Evolutionary conservation across 768 basidiomycete genomes (phyloP), one percentile per base, ranked within the genome.

Genomic region (Lentinus tigrinus): DNA sequence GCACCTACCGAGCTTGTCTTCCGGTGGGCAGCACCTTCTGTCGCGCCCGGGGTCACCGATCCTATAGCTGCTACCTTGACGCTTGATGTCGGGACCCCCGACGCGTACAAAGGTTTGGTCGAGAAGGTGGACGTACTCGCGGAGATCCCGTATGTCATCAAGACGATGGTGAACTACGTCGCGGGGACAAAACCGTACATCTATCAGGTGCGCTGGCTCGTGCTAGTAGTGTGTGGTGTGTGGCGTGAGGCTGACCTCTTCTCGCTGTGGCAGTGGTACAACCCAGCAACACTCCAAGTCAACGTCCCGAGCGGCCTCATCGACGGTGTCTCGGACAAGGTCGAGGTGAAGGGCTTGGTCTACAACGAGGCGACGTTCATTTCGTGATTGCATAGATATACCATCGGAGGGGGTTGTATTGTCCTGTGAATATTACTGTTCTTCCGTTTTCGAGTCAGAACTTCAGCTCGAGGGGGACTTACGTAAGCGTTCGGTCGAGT

Each of bases 81-180:
- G 21, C 75, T 81, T 34, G 82, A 87, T 56, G 73, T 94, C 44
- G 88, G 91, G 24, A 70, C 75, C 49, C 74, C 83, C 26, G 72
- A 75, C 54, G 70, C 74, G n/a, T 84, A 85, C 14, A 85, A 83
- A 38, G 93, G 93, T 0, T 75, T 97, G 64, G 81, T 95, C 50
- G 92, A 94, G 72, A 95, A 96, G 73, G 92, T 98, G 26, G 95
- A 99, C 67, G 86, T 98, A 3, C 81, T 99, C 9, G 95, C 91
- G 5, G 95, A 99, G 77, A 92, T 97, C 62, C 97, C 97, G 11
- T 87, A 88, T 59, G 85, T 96, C 54, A 75, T 99, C 71, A 93
- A 94, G 78, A 85, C 94, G 72, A 88, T 94, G 60, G 87, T 99
- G 63, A 93, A 88, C 68, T 96, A 96, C 67, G 94, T 94, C 37